Evolutionary conservation across 2,329 filamentous ascomycete genomes (phyloP), one percentile per base, ranked within the genome.

Genomic region (Cladorrhinum sp.): DNA sequence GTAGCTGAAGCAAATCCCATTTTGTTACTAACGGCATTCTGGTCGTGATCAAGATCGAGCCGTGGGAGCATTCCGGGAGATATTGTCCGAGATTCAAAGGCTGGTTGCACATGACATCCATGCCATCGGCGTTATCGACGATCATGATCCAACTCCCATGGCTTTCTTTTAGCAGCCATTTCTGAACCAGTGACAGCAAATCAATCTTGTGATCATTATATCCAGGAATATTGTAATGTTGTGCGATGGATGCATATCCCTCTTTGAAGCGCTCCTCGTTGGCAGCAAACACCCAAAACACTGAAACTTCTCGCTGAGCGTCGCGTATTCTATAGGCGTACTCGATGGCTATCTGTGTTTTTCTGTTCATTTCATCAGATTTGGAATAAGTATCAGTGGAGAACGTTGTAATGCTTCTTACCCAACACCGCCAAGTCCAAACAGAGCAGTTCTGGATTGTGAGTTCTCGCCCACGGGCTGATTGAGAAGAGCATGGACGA

Each of bases 251-350:
- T 24, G 60, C 38, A 48, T 66, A 74, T 2, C 66, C 57, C 59
- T 72, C 61, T 3, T 65, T 67, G 53, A 74, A 73, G 1, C 68
- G 70, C 10, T 72, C 66, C 0, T 59, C 38, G 57, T 62, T 75
- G 60, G 68, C 72, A 0, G 70, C 73, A 52, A 73, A 69, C 13
- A 75, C 66, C 73, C 72, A 75, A 53, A 73, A 74, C 0, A 75
- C 57, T 0, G 71, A 73, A 3, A 66, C 55, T 0, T 70, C 67
- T 2, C 64, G 65, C 8, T 38, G 52, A 10, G 29, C 52, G 8
- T 67, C 48, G 1, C 32, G 58, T 2, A 70, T 52, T 68, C 67
- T 65, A 52, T 69, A 69, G 10, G 36, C 36, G 27, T 73, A 74
- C 7, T 58, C 66, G 7, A 74, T 51, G 0, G 70, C 72, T n/a